Base-by-base conservation (phyloP, 345 rosid species). In the Geranium brycei region DNA sequence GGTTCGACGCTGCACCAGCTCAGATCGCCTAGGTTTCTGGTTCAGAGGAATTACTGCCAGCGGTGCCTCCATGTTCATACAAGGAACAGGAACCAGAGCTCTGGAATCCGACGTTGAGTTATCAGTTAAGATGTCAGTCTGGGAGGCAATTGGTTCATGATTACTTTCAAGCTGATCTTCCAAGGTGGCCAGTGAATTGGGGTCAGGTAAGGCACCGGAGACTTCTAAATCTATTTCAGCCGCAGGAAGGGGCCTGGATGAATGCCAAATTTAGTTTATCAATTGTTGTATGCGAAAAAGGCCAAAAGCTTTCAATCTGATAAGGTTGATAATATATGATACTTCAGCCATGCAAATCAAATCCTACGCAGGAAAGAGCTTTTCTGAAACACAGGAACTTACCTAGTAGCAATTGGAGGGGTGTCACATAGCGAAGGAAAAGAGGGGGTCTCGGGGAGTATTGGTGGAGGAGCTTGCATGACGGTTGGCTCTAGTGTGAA, bases 1-100 rank as follows among this genome's bases (percentile, higher is more conserved):
- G 60, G 88, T 85, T 74, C 99, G 83, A 62, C 99, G 97, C 74
- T 87, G 96, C 64, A 82, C 85, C 74, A 80, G 68, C 64, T 90
- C 99, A 65, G 91, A 66, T 57, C 86, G 91, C 69, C 75, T 87
- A 62, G 65, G 62, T 80, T 91, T 88, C 71, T 67, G 83, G 80
- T 76, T 88, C 60, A 78, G 47, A 1, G 96, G 95, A 73, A 88
- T 81, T 71, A 85, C 71, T 66, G 85, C 84, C 62, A 90, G 82
- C 28, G 88, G 82, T 31, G 88, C 84, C 67, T 79, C 81, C 14
- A 70, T 76, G 57, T 76, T 77, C 65, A 66, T 68, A 15, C 82
- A 69, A 41, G 91, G 79, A 71, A 88, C 77, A 51, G 81, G 72
- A 75, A 86, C 86, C 71, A 93, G 73, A 51, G 87, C 99, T 81